Percentiles rank a stretch among this genome's conserved stretches.
Evolutionary conservation across 2,329 filamentous ascomycete genomes (phyloP).

Genomic region (Moelleriella libera): DNA sequence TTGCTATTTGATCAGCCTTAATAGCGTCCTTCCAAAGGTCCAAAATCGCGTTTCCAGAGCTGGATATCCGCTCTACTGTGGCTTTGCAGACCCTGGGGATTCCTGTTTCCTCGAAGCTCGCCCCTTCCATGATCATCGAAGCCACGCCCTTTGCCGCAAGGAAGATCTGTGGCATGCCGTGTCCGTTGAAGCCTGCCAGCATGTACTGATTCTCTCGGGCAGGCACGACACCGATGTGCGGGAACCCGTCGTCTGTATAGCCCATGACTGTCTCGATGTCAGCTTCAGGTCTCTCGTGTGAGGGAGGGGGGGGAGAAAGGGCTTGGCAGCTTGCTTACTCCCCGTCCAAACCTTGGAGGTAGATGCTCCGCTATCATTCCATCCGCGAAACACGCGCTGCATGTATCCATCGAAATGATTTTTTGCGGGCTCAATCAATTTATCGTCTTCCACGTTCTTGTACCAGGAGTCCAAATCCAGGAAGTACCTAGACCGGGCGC

Average conservation of each 20-base stretch:
- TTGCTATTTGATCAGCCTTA: not conserved
- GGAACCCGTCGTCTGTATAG: constrained; percentile 24
- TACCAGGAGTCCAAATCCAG: not conserved
- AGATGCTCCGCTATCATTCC: constrained; percentile 24
- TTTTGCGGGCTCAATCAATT: not conserved
- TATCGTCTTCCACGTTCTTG: not conserved
- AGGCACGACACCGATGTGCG: constrained; percentile 29
- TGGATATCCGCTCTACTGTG: constrained; percentile 12
- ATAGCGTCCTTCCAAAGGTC: not conserved
- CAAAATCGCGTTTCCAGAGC: not conserved
- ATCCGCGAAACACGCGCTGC: constrained; percentile 10
- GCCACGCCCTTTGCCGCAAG: constrained; percentile 24
- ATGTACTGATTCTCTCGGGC: constrained; percentile 21
- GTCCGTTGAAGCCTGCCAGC: constrained; percentile 34
- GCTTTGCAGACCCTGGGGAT: constrained; percentile 22
- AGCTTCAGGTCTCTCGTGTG: not conserved
- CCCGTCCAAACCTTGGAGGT: constrained; percentile 24
- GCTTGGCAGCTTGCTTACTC: constrained; percentile 10
- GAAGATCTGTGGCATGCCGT: constrained; percentile 34
- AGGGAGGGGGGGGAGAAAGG: not conserved
- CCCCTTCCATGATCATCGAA: constrained; percentile 20
- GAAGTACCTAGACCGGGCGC: constrained; percentile 19
- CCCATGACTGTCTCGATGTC: constrained; percentile 20
- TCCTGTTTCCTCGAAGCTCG: constrained; percentile 18
- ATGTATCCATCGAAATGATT: not conserved